Evolutionary conservation across 257 asterid species (phyloP).

Genomic region (Solanum habrochaites): DNA sequence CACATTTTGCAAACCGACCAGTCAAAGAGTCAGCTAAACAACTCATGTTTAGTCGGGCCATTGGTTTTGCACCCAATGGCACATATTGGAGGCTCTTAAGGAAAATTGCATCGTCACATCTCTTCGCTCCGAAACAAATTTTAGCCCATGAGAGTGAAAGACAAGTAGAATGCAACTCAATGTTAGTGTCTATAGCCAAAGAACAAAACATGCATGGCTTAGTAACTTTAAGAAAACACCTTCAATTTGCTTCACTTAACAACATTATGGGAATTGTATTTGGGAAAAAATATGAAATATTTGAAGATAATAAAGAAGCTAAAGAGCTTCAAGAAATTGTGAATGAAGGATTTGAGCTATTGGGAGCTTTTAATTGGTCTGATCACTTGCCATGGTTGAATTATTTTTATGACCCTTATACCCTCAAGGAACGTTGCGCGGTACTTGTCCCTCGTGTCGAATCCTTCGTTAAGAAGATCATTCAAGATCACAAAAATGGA

Average conservation of each 20-base stretch:
- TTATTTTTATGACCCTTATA: constrained; percentile 31
- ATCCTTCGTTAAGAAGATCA: constrained; percentile 24
- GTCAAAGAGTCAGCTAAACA: constrained; percentile 44
- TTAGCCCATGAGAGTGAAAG: constrained; percentile 26
- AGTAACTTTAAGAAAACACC: constrained; percentile 29
- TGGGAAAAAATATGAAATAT: constrained; percentile 26
- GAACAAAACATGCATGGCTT: constrained; percentile 26
- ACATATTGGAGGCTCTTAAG: constrained; percentile 42
- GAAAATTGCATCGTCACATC: constrained; percentile 33
- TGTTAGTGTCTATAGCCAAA: constrained; percentile 18
- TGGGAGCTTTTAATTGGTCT: constrained; percentile 52
- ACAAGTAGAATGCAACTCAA: constrained; percentile 27
- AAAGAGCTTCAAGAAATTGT: constrained; percentile 34
- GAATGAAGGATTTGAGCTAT: constrained; percentile 43
- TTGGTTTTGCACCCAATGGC: constrained; percentile 55
- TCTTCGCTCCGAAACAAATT: constrained; percentile 38
- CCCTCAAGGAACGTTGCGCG: constrained; percentile 24
- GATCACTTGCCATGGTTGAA: constrained; percentile 52
- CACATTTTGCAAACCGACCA: constrained; percentile 46
- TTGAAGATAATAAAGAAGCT: constrained; percentile 9
- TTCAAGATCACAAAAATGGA: constrained; percentile 15
- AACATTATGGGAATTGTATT: constrained; percentile 39
- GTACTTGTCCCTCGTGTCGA: constrained; percentile 26
- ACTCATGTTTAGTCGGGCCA: constrained; percentile 58
- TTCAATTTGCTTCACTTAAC: constrained; percentile 37